Evolutionary conservation across 352 stramenopile genomes (phyloP).

Genomic region (Globisporangium emineosum): DNA sequence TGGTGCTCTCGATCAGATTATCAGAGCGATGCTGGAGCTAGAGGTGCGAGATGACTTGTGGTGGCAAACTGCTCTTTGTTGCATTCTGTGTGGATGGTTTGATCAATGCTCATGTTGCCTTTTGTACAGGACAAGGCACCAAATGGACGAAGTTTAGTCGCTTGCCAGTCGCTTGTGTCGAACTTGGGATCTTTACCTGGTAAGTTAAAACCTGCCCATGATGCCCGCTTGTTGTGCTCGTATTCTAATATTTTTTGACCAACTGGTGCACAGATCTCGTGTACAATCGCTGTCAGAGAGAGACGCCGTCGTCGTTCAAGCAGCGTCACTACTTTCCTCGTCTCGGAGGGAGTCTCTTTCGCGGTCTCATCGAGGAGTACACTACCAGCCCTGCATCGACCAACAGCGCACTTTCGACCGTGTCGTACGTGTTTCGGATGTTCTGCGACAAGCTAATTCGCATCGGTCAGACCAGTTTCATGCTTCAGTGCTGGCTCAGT

Average conservation of each 20-base stretch:
- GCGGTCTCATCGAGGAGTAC: slow-evolving; percentile 14
- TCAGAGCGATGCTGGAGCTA: slow-evolving; percentile 36
- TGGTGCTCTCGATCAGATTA: slow-evolving; percentile 26
- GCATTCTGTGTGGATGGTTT: too few relatives aligned
- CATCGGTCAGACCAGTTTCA: slow-evolving; percentile 39
- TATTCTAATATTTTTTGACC: too few relatives aligned
- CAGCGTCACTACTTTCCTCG: slow-evolving; percentile 40
- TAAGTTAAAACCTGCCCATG: slow-evolving; percentile 12
- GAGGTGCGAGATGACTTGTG: too few relatives aligned
- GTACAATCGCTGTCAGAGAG: slow-evolving; percentile 50
- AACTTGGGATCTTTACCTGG: slow-evolving; percentile 49
- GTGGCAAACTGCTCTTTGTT: too few relatives aligned
- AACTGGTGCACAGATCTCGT: slow-evolving; percentile 42
- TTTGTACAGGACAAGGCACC: slow-evolving; percentile 1
- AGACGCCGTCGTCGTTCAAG: slow-evolving; percentile 44
- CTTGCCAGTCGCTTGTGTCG: slow-evolving; percentile 35
- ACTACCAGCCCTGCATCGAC: too few relatives aligned
- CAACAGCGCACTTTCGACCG: not conserved
- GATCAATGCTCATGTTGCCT: not conserved
- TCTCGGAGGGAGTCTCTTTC: slow-evolving; percentile 46
- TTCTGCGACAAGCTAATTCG: slow-evolving; percentile 62
- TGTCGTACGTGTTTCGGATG: slow-evolving; percentile 41
- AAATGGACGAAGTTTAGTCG: slow-evolving; percentile 11
- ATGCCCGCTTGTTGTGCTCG: too few relatives aligned
- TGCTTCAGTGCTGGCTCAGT: slow-evolving; percentile 50